Base-by-base conservation (phyloP, 2,329 filamentous ascomycete species). In the Magnaporthiopsis incrustans region DNA sequence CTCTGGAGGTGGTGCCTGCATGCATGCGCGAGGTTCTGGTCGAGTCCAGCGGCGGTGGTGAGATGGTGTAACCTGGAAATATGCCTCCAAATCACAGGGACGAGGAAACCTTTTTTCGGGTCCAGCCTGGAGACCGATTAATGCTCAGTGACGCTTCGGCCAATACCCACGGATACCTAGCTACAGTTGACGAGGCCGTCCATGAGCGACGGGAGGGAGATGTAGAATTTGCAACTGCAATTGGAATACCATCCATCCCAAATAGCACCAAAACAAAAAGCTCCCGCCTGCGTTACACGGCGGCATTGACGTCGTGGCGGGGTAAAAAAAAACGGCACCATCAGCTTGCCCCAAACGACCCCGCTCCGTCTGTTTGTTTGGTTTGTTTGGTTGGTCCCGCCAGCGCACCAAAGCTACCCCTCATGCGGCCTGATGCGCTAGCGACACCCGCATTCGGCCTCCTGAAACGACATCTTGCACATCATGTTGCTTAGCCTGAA, bases 241-340 rank as follows among this genome's bases (percentile, higher is more conserved):
- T 35, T 14, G 12, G 33, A 33, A 8, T 33, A 33, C 32, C 32
- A 33, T 30, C 30, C 30, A 30, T 30, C 30, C 30, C 30, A 33
- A 33, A 11, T 2, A 38, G 12, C 2, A 38, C 35, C 35, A 14
- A 38, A 38, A 38, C 2, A 38, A 33, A 33, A 33, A 11, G 8
- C 32, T 33, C 32, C 32, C 32, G 32, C 32, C 32, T 11, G 32
- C 32, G 32, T 44, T 35, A 12, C 33, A 35, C 33, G 11, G 33
- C 11, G 27, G 32, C 32, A 35, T 60, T 60, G 58, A 60, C 58
- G 58, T 60, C 32, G 58, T 60, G 32, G 32, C 32, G 58, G 58
- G 58, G 58, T 60, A 44, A 44, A 35, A 35, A 12, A 33, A 59
- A 32, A 35, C 27, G 22, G 22, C 32, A 4, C 58, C 58, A 38